Conservation (phyloP, 2,329 filamentous ascomycete species). For the Pseudogymnoascus sp. region DNA sequence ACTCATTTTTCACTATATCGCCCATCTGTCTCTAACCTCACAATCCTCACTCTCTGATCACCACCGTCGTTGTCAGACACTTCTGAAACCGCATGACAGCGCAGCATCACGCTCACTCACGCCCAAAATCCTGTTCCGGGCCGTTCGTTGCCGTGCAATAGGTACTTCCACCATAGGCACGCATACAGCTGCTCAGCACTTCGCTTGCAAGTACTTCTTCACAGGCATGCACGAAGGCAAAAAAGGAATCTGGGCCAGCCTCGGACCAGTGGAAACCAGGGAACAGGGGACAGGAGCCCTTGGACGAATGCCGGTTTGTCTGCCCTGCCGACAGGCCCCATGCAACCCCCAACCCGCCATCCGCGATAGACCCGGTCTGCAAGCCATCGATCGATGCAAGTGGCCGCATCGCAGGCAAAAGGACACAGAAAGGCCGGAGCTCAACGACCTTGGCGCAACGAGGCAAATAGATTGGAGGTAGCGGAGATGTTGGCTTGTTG, state of each 20-base stretch:
- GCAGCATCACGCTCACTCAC: neutral
- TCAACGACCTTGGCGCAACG: conserved; percentile 1
- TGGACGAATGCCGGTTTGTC: neutral
- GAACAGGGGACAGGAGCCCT: neutral
- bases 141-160: neutral
- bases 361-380: neutral
- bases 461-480: neutral
- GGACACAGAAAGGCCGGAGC: neutral
- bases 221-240: neutral
- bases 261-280: neutral
- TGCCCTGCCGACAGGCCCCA: neutral
- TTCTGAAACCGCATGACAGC: neutral
- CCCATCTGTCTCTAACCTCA: neutral
- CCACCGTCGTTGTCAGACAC: neutral
- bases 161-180: neutral
- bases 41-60: neutral
- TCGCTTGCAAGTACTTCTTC: neutral
- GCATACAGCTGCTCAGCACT: neutral
- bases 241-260: neutral
- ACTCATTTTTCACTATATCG: neutral
- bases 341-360: neutral
- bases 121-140: neutral
- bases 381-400: neutral
- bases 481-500: neutral
- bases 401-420: neutral